Percentiles rank a stretch among this genome's conserved stretches.
Evolutionary conservation across 345 rosid species (phyloP).

Genomic region (Streptanthus diversifolius): DNA sequence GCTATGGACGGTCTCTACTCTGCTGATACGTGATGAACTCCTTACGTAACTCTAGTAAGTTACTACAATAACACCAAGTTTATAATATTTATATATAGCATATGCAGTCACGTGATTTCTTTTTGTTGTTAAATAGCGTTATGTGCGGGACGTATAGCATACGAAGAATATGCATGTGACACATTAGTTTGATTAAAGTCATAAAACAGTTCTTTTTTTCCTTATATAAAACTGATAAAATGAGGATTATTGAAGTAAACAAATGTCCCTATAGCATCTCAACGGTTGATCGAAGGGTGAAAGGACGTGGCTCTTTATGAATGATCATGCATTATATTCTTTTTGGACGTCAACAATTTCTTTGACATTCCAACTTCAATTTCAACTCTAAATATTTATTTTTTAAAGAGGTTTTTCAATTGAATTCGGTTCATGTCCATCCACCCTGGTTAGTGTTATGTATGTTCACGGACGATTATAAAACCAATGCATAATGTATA

Average conservation of each 20-base stretch:
- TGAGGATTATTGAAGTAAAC: constrained; percentile 17
- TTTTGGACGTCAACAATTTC: neutral
- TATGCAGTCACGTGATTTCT: constrained; percentile 22
- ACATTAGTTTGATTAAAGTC: constrained; percentile 6
- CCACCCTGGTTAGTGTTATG: constrained; percentile 21
- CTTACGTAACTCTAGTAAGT: neutral
- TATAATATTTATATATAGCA: neutral
- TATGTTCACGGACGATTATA: neutral
- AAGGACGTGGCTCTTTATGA: constrained; percentile 26
- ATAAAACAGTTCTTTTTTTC: neutral
- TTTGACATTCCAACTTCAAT: constrained; percentile 15
- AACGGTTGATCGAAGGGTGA: constrained; percentile 21
- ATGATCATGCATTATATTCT: constrained; percentile 31
- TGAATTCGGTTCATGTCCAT: constrained; percentile 28
- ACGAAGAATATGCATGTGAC: constrained; percentile 32
- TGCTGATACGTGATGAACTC: constrained; percentile 6
- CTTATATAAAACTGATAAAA: constrained; percentile 7
- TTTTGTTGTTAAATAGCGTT: neutral
- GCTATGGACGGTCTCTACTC: constrained; percentile 13
- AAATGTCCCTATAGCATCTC: constrained; percentile 26
- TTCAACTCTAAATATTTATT: constrained; percentile 7
- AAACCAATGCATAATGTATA: constrained; percentile 7
- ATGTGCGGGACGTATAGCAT: constrained; percentile 25
- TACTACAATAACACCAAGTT: neutral
- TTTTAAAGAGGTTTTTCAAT: neutral